These are phyloP conservation scores for Spizellomyces sp. DNA, from an alignment of 192 early-diverging fungal species.

Conservation along the genomic window DNA sequence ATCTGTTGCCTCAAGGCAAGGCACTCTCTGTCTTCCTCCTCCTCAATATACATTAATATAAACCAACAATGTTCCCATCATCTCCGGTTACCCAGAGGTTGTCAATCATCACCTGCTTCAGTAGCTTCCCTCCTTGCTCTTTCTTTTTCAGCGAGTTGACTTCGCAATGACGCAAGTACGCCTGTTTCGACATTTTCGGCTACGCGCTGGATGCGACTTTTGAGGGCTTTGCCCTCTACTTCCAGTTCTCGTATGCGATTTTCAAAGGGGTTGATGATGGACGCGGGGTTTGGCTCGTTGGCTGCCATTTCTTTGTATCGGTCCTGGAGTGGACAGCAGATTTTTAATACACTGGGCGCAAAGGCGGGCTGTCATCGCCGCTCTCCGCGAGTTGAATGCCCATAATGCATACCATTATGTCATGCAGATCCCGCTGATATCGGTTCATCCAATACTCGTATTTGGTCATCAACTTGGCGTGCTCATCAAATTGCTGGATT, in stretches of 20 bases:
- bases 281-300: neutral
- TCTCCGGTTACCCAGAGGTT: too few species aligned
- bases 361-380: neutral
- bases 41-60: too few species aligned
- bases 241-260: neutral
- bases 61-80: too few species aligned
- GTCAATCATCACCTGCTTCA: too few species aligned
- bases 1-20: too few species aligned
- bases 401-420: neutral
- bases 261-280: neutral
- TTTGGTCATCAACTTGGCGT: neutral
- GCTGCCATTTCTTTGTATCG: neutral
- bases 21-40: too few species aligned
- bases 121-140: neutral
- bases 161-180: neutral
- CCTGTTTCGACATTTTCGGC: neutral
- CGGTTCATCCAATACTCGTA: neutral
- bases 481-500: neutral
- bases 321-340: neutral
- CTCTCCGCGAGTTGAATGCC: neutral
- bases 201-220: neutral
- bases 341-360: neutral
- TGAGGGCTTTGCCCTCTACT: neutral
- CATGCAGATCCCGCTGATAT: neutral
- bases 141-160: neutral